phyloP scores from a whole-genome alignment of 495 filamentous ascomycete species.

The Talaromyces trachyspermus region DNA sequence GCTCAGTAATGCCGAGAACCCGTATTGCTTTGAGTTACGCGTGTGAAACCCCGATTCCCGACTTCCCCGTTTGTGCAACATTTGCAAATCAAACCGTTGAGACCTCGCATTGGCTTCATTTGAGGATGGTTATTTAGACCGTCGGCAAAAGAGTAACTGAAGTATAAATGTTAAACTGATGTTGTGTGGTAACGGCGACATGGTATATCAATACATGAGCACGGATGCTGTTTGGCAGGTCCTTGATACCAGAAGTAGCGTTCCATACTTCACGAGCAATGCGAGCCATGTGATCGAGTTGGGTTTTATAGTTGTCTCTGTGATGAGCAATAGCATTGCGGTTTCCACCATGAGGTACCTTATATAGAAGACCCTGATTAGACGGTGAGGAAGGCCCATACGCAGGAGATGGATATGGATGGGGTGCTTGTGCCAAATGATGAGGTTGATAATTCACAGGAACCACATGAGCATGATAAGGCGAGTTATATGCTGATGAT shows the following conservation, averaged over 20 bases:
- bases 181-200: constrained; percentile 44
- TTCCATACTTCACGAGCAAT: constrained; percentile 58
- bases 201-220: constrained; percentile 60
- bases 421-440: constrained; percentile 4
- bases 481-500: constrained; percentile 16
- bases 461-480: constrained; percentile 14
- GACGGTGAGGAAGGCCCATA: constrained; percentile 6
- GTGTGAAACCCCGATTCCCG: constrained; percentile 2
- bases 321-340: constrained; percentile 3
- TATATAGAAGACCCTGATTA: constrained; percentile 1
- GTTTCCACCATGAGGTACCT: background rate
- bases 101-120: constrained; percentile 59
- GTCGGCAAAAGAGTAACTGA: constrained; percentile 55
- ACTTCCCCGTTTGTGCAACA: constrained; percentile 34
- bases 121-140: constrained; percentile 56
- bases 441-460: constrained; percentile 4
- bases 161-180: constrained; percentile 47
- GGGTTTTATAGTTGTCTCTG: constrained; percentile 34
- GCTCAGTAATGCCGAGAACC: constrained; percentile 52
- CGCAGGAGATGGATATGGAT: constrained; percentile 7
- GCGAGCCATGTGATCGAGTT: constrained; percentile 51
- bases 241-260: constrained; percentile 49
- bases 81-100: constrained; percentile 58
- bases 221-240: constrained; percentile 53
- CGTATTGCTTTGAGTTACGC: constrained; percentile 44